Evolutionary conservation across 2,329 filamentous ascomycete genomes (phyloP), one percentile per base, ranked within the genome.

Genomic region (Eutypa lata): DNA sequence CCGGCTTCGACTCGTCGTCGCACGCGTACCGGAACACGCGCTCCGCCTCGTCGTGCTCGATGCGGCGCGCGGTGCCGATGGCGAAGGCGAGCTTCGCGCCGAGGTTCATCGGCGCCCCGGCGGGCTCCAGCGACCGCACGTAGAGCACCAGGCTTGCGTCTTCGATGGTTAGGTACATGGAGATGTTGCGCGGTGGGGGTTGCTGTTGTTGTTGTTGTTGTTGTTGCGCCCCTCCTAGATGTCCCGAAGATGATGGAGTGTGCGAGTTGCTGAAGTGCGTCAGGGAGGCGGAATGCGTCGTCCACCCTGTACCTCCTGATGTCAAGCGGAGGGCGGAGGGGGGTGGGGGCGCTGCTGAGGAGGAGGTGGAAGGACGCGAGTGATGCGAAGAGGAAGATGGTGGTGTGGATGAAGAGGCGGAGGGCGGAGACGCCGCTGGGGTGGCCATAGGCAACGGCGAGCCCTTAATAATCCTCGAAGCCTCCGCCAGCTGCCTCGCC

Each of bases 11-110:
- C 51, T 60, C 60, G n/a, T 61, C 58, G 40, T 61, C 51, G 48
- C 55, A 56, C 51, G 64, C 62, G 61, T 80, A 97, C 3, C 75
- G 76, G 69, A 96, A 97, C 0, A 89, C 75, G 37, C 85, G 81
- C 55, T 93, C 88, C 57, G 87, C 85, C 71, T 97, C 93, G 69
- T 92, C 89, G 68, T 92, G 89, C 60, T 87, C 84, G 2, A 87
- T 76, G 18, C 84, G 77, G 10, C 84, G 75, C 13, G 83, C 70
- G 0, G 83, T 86, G 42, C 84, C 83, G 56, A 87, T 91, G 60
- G 82, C 91, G 57, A 80, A 81, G 55, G 82, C 90, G 65, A 85
- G 87, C 68, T 84, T 90, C 57, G 78, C 88, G 48, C 81, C 80
- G 21, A 87, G 73, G 59, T 77, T 83, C 64, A 83, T 69, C 65